phyloP scores from a whole-genome alignment of 208 protist genomes.

The Trypanosoma avium region DNA sequence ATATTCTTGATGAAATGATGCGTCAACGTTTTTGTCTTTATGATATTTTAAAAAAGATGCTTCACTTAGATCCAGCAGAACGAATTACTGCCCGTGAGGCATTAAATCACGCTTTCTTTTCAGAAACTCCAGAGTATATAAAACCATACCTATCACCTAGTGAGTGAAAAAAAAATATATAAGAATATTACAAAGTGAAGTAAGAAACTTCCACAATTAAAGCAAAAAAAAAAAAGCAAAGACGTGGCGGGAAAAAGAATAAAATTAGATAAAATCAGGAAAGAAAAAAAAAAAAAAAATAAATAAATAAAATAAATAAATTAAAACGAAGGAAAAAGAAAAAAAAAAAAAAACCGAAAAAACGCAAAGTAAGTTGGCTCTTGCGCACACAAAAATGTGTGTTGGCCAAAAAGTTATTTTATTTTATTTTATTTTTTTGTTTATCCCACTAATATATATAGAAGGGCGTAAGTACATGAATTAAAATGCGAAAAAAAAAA shows the following conservation, averaged over 20 bases:
- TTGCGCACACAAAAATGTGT: too few relatives aligned
- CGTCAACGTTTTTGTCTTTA: slow-evolving; percentile 74
- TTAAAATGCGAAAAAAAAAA: too few relatives aligned
- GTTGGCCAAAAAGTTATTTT: too few relatives aligned
- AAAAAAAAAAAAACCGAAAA: neutral
- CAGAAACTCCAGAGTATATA: slow-evolving; percentile 45
- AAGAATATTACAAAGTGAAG: neutral
- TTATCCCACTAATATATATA: too few relatives aligned
- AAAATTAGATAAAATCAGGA: neutral
- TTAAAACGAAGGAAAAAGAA: neutral
- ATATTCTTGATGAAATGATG: slow-evolving; percentile 58
- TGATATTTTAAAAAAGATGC: slow-evolving; percentile 62
- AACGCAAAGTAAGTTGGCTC: too few relatives aligned
- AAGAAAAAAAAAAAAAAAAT: neutral
- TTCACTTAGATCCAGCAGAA: slow-evolving; percentile 50
- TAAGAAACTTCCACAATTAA: too few relatives aligned
- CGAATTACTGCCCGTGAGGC: slow-evolving; percentile 62
- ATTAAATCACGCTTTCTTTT: slow-evolving; percentile 73
- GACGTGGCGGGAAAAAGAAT: too few relatives aligned
- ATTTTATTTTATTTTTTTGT: neutral
- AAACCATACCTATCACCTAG: slow-evolving; percentile 24
- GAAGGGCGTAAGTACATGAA: too few relatives aligned
- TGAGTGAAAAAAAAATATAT: neutral
- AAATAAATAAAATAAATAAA: neutral
- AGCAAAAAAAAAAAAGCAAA: too few relatives aligned